Conservation (phyloP, 495 filamentous ascomycete genomes). For the Penicillium bovifimosum region DNA sequence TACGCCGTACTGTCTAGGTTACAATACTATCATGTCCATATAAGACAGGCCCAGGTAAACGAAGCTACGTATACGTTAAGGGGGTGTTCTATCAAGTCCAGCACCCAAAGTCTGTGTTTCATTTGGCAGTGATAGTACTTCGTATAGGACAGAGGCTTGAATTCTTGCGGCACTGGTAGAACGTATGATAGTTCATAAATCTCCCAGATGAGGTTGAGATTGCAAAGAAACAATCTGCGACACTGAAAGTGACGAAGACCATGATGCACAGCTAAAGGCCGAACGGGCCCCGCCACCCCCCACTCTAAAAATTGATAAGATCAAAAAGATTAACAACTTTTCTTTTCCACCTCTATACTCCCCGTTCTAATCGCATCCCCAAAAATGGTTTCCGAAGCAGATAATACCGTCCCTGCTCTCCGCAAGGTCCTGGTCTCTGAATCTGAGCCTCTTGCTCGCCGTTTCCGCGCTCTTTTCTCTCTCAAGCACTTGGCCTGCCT, state of each 20-base stretch:
- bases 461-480: constrained; percentile 96
- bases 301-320: constrained; percentile 31
- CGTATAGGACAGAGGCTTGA: too few species aligned
- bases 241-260: not conserved
- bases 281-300: constrained; percentile 24
- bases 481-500: constrained; percentile 85
- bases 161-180: not conserved
- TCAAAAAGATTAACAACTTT: constrained; percentile 20
- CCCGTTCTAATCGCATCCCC: not conserved
- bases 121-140: too few species aligned
- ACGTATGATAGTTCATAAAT: not conserved
- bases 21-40: too few species aligned
- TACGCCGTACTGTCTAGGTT: too few species aligned
- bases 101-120: too few species aligned
- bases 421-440: constrained; percentile 76
- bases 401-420: constrained; percentile 50
- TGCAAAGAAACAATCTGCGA: not conserved
- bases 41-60: too few species aligned
- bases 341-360: constrained; percentile 2
- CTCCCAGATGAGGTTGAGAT: not conserved
- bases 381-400: constrained; percentile 18
- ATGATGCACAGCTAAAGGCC: not conserved
- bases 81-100: too few species aligned
- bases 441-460: constrained; percentile 71
- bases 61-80: too few species aligned